phyloP scores from a whole-genome alignment of 164 flowering plant species.

The Chimonanthus salicifolius region DNA sequence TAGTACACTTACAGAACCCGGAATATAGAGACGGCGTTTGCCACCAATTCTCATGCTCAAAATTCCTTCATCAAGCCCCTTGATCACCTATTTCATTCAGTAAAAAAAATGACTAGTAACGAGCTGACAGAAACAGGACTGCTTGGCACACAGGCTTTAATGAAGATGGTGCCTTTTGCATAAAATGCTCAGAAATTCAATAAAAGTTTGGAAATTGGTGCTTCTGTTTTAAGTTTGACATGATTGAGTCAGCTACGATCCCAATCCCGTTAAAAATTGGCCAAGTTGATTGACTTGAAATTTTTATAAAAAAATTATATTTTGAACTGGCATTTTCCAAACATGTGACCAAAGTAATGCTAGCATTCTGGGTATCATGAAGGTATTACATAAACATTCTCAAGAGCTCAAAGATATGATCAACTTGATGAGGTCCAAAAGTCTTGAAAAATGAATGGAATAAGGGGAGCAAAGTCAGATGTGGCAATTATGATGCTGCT shows the following conservation, averaged over 20 bases:
- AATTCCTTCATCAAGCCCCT: conserved; percentile 96
- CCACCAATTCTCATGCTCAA: conserved; percentile 90
- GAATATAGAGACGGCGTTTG: conserved; percentile 80
- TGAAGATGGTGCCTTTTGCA: not conserved
- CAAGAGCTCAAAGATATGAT: too few relatives aligned
- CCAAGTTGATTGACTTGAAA: not conserved
- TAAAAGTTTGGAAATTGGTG: not conserved
- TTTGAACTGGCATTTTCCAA: too few relatives aligned
- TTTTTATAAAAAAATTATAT: too few relatives aligned
- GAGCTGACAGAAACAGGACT: not conserved
- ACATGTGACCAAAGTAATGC: too few relatives aligned
- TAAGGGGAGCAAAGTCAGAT: not conserved
- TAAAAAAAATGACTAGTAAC: conserved; percentile 6
- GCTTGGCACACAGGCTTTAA: not conserved
- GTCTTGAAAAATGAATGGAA: not conserved
- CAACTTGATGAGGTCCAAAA: not conserved
- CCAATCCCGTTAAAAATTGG: not conserved
- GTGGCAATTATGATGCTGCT: not conserved
- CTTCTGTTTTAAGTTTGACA: not conserved
- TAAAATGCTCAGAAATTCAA: not conserved
- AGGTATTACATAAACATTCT: too few relatives aligned
- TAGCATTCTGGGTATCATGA: too few relatives aligned
- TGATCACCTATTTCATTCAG: conserved; percentile 61
- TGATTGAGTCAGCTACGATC: not conserved
- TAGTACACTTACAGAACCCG: conserved; percentile 67